Conservation (phyloP, 176 grass and related monocot species). For the Elymus sibiricus region DNA sequence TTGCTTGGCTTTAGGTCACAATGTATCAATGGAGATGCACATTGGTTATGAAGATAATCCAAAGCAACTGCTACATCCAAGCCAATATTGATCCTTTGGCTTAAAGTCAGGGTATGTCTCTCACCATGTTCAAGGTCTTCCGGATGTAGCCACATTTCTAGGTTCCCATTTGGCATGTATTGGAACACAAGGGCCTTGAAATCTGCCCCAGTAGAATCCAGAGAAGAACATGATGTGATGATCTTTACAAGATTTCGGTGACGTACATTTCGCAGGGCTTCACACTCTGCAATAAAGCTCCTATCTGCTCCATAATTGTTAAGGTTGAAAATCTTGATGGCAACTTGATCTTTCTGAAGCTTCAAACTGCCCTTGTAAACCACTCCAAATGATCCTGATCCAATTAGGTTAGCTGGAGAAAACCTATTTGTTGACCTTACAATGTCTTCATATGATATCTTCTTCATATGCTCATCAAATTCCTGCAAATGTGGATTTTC, state of each 20-base stretch:
- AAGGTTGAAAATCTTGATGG: constrained; percentile 52
- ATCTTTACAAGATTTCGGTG: constrained; percentile 54
- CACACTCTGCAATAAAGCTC: constrained; percentile 53
- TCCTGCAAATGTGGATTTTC: neutral
- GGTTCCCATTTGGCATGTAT: constrained; percentile 46
- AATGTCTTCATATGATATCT: constrained; percentile 19
- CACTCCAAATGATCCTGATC: constrained; percentile 36
- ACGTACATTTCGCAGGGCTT: constrained; percentile 28
- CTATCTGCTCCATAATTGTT: neutral
- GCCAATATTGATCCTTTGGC: constrained; percentile 16
- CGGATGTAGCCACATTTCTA: constrained; percentile 51
- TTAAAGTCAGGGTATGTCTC: neutral
- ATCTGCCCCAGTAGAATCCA: constrained; percentile 32
- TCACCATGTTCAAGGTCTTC: neutral
- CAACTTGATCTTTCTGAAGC: constrained; percentile 9
- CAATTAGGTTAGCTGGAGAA: constrained; percentile 36
- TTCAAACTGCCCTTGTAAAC: constrained; percentile 42
- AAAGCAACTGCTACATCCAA: constrained; percentile 17
- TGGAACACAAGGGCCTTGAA: constrained; percentile 57
- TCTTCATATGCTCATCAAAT: neutral
- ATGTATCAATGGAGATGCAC: constrained; percentile 15
- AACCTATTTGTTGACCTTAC: constrained; percentile 20
- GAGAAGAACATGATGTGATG: constrained; percentile 41
- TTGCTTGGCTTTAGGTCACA: constrained; percentile 42
- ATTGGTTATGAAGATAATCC: constrained; percentile 50